Evolutionary conservation across 108 stramenopile genomes (phyloP).

Genomic region (Poteriospumella lacustris): DNA sequence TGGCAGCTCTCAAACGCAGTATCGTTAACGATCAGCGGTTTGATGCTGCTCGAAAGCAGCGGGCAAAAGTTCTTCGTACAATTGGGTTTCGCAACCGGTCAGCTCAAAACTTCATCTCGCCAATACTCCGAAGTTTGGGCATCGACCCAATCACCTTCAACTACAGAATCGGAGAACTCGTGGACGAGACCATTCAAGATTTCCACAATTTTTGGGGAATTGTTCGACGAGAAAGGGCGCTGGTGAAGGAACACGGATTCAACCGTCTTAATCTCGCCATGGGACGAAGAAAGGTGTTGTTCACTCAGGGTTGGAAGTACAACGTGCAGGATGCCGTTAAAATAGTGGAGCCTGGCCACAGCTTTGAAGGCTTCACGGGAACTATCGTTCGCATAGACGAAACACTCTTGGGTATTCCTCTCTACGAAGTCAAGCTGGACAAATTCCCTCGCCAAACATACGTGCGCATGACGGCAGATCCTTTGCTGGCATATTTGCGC

Average conservation of each 20-base stretch:
- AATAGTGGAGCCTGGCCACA: conserved; percentile 12
- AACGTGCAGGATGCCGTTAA: neutral
- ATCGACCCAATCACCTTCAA: conserved; percentile 22
- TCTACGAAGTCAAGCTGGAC: conserved; percentile 19
- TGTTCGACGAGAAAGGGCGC: neutral
- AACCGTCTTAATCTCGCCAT: neutral
- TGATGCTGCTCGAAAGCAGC: neutral
- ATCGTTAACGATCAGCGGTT: neutral
- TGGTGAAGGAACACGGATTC: neutral
- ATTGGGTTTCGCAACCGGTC: neutral
- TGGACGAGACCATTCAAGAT: conserved; percentile 15
- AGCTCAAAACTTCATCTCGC: neutral
- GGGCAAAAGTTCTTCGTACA: neutral
- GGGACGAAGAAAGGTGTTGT: neutral
- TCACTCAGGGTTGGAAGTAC: neutral
- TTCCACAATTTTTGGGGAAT: conserved; percentile 13
- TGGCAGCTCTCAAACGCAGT: conserved; percentile 3
- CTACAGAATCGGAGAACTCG: neutral
- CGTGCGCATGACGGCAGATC: conserved; percentile 15
- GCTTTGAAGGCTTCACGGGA: conserved; percentile 8
- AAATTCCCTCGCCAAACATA: conserved; percentile 4
- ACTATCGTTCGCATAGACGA: conserved; percentile 19
- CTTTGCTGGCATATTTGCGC: neutral
- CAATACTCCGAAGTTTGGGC: neutral
- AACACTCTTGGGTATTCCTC: neutral